phyloP scores from a whole-genome alignment of 106 monocot genomes.

The Dendrobium officinale region DNA sequence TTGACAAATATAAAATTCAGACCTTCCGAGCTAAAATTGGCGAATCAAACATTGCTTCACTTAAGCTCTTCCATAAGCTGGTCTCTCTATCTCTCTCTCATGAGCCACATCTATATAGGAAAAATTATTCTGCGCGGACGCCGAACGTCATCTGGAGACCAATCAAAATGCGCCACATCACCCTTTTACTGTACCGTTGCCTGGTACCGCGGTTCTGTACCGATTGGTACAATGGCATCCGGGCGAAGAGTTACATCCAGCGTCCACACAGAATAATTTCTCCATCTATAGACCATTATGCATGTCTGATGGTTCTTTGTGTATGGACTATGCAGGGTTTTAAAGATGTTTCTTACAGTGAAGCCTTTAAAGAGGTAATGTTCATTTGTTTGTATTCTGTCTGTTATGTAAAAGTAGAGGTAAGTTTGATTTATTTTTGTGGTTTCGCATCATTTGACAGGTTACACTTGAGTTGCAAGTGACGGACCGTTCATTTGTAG shows the following conservation, averaged over 20 bases:
- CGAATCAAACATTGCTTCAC: slow-evolving; percentile 65
- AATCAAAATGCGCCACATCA: too few relatives aligned
- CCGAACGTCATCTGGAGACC: too few relatives aligned
- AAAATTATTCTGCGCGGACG: too few relatives aligned
- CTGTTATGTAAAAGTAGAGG: neutral
- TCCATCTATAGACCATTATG: neutral
- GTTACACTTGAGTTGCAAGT: slow-evolving; percentile 7
- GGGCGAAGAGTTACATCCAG: too few relatives aligned
- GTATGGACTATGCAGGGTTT: slow-evolving; percentile 47
- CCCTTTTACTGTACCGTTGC: too few relatives aligned
- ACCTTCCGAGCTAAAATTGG: slow-evolving; percentile 82
- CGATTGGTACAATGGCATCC: too few relatives aligned
- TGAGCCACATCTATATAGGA: too few relatives aligned
- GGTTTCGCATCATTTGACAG: slow-evolving; percentile 2
- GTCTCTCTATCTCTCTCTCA: slow-evolving; percentile 22
- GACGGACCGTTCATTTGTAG: neutral
- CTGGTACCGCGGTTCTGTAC: too few relatives aligned
- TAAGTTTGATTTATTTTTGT: neutral
- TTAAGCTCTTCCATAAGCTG: slow-evolving; percentile 80
- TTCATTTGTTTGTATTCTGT: neutral
- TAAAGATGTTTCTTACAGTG: slow-evolving; percentile 57
- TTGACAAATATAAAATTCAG: slow-evolving; percentile 48
- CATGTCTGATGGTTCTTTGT: slow-evolving; percentile 1
- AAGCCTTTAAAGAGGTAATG: slow-evolving; percentile 73
- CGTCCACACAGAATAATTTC: too few relatives aligned